Evolutionary conservation across 2,329 filamentous ascomycete species (phyloP).

Genomic region (Pseudogymnoascus sp.): DNA sequence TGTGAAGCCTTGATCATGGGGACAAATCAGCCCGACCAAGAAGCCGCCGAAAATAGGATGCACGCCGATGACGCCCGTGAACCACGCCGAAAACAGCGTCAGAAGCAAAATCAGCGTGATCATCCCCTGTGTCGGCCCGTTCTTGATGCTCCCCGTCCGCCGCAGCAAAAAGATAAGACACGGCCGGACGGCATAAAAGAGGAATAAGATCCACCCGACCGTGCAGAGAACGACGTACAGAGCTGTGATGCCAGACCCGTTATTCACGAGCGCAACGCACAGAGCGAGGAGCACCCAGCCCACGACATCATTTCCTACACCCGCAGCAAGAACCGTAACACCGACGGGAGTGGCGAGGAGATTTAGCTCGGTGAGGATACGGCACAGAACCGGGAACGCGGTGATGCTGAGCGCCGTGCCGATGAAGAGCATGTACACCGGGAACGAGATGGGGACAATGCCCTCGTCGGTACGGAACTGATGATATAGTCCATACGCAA

Average conservation of each 20-base stretch:
- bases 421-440: slow-evolving; percentile 67
- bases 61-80: slow-evolving; percentile 83
- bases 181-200: slow-evolving; percentile 66
- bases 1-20: slow-evolving; percentile 80
- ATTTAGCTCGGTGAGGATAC: slow-evolving; percentile 86
- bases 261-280: slow-evolving; percentile 88
- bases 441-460: slow-evolving; percentile 51
- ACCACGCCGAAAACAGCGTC: slow-evolving; percentile 72
- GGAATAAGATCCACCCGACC: slow-evolving; percentile 66
- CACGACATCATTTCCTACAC: slow-evolving; percentile 85
- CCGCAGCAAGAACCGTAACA: slow-evolving; percentile 80
- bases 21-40: slow-evolving; percentile 79
- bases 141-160: slow-evolving; percentile 69
- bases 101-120: slow-evolving; percentile 76
- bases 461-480: slow-evolving; percentile 49
- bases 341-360: slow-evolving; percentile 76
- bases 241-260: slow-evolving; percentile 70
- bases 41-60: slow-evolving; percentile 89
- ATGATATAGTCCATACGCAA: slow-evolving; percentile 74
- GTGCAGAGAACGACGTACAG: slow-evolving; percentile 75
- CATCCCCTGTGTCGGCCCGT: slow-evolving; percentile 79
- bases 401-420: slow-evolving; percentile 93
- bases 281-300: slow-evolving; percentile 90
- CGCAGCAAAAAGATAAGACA: slow-evolving; percentile 66
- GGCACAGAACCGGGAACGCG: slow-evolving; percentile 82